A percentile compares a stretch with the other conserved stretches of the same genome.
Evolutionary conservation across 2,329 filamentous ascomycete genomes (phyloP).

Genomic region (Sclerotinia subarctica): DNA sequence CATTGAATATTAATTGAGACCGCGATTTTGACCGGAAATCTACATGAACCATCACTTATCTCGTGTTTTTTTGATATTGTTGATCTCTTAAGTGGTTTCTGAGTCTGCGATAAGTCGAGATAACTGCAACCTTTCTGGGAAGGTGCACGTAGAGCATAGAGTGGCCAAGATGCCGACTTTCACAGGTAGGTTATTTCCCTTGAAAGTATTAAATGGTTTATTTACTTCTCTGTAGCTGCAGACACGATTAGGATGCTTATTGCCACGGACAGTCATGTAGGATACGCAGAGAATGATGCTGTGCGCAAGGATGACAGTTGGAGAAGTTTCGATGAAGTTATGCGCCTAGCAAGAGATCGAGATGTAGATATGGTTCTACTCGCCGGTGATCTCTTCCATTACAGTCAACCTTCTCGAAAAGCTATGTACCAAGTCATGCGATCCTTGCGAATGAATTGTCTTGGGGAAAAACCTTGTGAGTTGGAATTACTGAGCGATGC

Average conservation of each 20-base stretch:
- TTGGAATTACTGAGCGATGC: slow-evolving; percentile 93
- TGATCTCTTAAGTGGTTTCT: not conserved
- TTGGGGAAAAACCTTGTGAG: slow-evolving; percentile 93
- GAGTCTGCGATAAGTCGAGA: not conserved
- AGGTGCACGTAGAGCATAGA: not conserved
- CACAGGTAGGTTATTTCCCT: slow-evolving; percentile 23
- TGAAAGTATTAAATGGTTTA: not conserved
- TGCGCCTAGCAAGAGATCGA: slow-evolving; percentile 78
- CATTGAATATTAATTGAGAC: not conserved
- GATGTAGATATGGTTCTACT: slow-evolving; percentile 97
- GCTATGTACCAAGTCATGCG: slow-evolving; percentile 98
- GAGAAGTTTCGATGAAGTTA: slow-evolving; percentile 92
- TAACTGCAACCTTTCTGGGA: not conserved
- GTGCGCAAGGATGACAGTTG: slow-evolving; percentile 97
- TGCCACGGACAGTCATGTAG: slow-evolving; percentile 96
- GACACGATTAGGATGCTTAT: slow-evolving; percentile 94
- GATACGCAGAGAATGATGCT: slow-evolving; percentile 88
- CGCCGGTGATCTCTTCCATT: slow-evolving; percentile 93
- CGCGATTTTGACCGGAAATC: not conserved
- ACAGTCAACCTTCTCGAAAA: slow-evolving; percentile 95
- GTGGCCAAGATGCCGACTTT: slow-evolving; percentile 32
- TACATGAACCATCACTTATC: not conserved
- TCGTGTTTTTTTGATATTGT: slow-evolving; percentile 5
- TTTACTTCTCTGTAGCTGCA: slow-evolving; percentile 39
- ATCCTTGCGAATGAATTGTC: slow-evolving; percentile 85